phyloP scores from a whole-genome alignment of 2,329 filamentous ascomycete species.

The Exophiala mesophila region DNA sequence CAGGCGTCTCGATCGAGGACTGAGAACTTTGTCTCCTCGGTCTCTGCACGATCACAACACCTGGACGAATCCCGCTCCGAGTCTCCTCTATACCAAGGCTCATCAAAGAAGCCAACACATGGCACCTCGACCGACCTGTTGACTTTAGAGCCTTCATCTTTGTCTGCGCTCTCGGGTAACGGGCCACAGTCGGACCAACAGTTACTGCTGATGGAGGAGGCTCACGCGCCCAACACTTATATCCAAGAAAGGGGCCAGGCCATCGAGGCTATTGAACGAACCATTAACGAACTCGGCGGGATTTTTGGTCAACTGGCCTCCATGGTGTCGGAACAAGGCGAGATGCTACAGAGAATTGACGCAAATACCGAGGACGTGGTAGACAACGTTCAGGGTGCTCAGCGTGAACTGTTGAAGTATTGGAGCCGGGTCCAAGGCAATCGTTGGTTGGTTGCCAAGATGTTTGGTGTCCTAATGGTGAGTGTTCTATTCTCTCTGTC shows the following conservation, averaged over 20 bases:
- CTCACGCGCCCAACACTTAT: constrained; percentile 77
- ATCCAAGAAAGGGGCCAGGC: constrained; percentile 92
- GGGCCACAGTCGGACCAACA: constrained; percentile 72
- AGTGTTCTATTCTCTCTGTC: constrained; percentile 11
- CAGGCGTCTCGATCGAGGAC: constrained; percentile 87
- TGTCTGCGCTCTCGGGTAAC: constrained; percentile 43
- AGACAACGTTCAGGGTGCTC: constrained; percentile 95
- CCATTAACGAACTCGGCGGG: constrained; percentile 82
- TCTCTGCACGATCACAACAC: constrained; percentile 68
- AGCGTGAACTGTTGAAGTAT: constrained; percentile 92
- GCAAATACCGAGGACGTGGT: constrained; percentile 97
- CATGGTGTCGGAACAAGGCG: constrained; percentile 96
- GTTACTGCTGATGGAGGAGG: constrained; percentile 88
- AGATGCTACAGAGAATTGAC: constrained; percentile 87
- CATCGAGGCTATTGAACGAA: constrained; percentile 94
- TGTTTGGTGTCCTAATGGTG: constrained; percentile 76
- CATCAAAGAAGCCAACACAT: constrained; percentile 52
- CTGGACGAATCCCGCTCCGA: constrained; percentile 67
- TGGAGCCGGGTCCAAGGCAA: constrained; percentile 93
- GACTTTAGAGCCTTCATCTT: constrained; percentile 67
- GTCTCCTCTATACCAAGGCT: constrained; percentile 80
- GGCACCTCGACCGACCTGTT: constrained; percentile 66
- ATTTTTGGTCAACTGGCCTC: constrained; percentile 93
- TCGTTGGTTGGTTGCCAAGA: constrained; percentile 85
- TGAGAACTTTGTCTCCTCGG: constrained; percentile 92